Percentiles rank a stretch among this genome's conserved stretches.
phyloP scores from a whole-genome alignment of 768 basidiomycete species.

The Phaeotremella skinneri region DNA sequence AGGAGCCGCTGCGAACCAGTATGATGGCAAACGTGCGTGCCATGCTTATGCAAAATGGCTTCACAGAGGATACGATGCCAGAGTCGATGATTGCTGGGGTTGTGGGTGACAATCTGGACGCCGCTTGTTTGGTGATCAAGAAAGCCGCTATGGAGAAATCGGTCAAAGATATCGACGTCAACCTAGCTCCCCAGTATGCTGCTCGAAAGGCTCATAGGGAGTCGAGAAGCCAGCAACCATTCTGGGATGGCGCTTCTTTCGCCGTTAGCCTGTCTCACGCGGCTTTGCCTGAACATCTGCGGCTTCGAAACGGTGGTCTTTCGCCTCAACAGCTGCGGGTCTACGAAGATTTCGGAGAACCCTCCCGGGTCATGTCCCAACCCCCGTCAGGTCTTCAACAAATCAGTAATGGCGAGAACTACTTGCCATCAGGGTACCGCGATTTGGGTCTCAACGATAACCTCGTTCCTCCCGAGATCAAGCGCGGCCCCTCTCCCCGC shows the following conservation, averaged over 20 bases:
- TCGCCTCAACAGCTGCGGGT: slow-evolving; percentile 78
- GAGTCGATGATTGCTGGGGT: slow-evolving; percentile 74
- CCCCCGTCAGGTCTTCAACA: not conserved
- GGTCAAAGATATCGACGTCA: slow-evolving; percentile 86
- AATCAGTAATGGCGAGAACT: slow-evolving; percentile 27
- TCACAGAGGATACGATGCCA: slow-evolving; percentile 78
- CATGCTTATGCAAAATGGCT: slow-evolving; percentile 79
- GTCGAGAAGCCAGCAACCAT: slow-evolving; percentile 58
- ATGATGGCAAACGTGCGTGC: slow-evolving; percentile 84
- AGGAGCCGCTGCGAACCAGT: slow-evolving; percentile 91
- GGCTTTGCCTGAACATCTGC: slow-evolving; percentile 81
- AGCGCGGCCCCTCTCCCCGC: slow-evolving; percentile 33
- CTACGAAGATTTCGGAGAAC: slow-evolving; percentile 88
- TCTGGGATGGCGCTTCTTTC: slow-evolving; percentile 79
- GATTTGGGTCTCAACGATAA: slow-evolving; percentile 19
- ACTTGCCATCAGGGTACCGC: slow-evolving; percentile 18
- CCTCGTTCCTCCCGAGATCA: slow-evolving; percentile 31
- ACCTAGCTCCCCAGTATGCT: slow-evolving; percentile 76
- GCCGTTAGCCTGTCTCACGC: slow-evolving; percentile 63
- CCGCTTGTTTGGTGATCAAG: slow-evolving; percentile 90
- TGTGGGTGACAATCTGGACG: slow-evolving; percentile 86
- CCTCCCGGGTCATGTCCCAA: slow-evolving; percentile 58
- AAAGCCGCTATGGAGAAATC: slow-evolving; percentile 97
- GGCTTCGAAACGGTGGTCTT: slow-evolving; percentile 78
- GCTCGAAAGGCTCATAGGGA: slow-evolving; percentile 77